These are phyloP conservation scores for Mycena indigotica DNA, from an alignment of 768 basidiomycete species.

Conservation along the genomic window DNA sequence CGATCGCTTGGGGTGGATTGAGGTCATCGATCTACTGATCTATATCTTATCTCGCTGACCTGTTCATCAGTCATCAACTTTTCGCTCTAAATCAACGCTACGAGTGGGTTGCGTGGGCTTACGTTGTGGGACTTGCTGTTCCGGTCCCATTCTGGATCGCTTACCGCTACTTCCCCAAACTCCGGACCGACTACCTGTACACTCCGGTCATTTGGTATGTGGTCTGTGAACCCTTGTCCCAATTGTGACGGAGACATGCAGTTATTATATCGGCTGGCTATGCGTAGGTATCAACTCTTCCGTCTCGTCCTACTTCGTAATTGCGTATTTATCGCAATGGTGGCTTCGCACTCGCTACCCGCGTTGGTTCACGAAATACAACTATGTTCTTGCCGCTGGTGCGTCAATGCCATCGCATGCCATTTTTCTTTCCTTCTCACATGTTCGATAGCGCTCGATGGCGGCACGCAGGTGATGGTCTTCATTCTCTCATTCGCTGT, in stretches of 20 bases:
- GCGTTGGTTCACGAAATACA: constrained; percentile 48
- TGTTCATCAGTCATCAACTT: constrained; percentile 37
- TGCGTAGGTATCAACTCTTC: constrained; percentile 54
- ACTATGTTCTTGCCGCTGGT: constrained; percentile 43
- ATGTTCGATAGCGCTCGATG: constrained; percentile 30
- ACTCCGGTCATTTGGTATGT: constrained; percentile 48
- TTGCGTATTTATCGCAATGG: constrained; percentile 52
- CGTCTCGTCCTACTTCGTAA: constrained; percentile 40
- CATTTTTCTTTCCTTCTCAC: background rate
- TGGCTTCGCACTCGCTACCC: constrained; percentile 48
- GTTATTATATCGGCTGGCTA: constrained; percentile 52
- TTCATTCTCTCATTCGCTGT: constrained; percentile 55
- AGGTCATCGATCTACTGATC: constrained; percentile 34
- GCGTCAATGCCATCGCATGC: too few relatives aligned
- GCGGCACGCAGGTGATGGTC: constrained; percentile 54
- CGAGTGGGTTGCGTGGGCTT: constrained; percentile 52
- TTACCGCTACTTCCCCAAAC: constrained; percentile 46
- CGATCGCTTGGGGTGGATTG: constrained; percentile 54
- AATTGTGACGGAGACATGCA: constrained; percentile 15
- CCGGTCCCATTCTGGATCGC: constrained; percentile 57
- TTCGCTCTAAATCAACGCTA: constrained; percentile 48
- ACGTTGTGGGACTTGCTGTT: constrained; percentile 41
- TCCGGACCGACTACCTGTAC: constrained; percentile 48
- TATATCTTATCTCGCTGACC: constrained; percentile 14
- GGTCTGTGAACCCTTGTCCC: background rate